Evolutionary conservation across 768 basidiomycete species (phyloP).

Genomic region (Mycena epipterygia): DNA sequence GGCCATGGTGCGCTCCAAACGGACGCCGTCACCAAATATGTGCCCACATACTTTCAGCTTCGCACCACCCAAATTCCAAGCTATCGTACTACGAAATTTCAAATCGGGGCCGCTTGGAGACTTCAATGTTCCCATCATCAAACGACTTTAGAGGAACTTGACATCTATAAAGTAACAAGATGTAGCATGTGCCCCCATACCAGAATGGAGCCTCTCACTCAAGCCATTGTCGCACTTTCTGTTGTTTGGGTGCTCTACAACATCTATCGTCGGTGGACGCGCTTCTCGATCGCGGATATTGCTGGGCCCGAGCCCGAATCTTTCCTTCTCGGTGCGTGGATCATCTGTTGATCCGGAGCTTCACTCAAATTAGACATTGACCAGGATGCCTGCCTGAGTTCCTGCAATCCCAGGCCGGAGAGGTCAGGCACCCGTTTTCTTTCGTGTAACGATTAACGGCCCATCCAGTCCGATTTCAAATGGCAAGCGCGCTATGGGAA

Average conservation of each 20-base stretch:
- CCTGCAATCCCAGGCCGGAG: slow-evolving; percentile 64
- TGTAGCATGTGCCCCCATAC: no score
- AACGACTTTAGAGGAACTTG: no score
- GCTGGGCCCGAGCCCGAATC: slow-evolving; percentile 65
- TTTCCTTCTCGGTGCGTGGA: slow-evolving; percentile 59
- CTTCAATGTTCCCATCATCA: no score
- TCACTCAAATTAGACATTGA: not conserved
- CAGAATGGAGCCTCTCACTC: slow-evolving; percentile 1
- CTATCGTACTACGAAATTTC: no score
- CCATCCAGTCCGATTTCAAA: slow-evolving; percentile 62
- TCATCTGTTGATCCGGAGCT: not conserved
- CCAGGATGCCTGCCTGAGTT: slow-evolving; percentile 65
- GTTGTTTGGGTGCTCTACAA: slow-evolving; percentile 30
- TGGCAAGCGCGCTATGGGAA: slow-evolving; percentile 65
- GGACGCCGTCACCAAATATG: no score
- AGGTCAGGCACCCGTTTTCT: slow-evolving; percentile 4
- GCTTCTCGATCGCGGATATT: slow-evolving; percentile 59
- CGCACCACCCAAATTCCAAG: no score
- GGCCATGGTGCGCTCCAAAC: no score
- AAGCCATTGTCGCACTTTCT: not conserved
- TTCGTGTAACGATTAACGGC: not conserved
- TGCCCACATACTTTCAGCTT: no score
- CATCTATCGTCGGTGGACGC: slow-evolving; percentile 52
- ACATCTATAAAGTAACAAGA: no score
- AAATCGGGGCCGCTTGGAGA: no score